Evolutionary conservation across 257 asterid species (phyloP), one percentile per base, ranked within the genome.

Genomic region (Linderniella brevidens): DNA sequence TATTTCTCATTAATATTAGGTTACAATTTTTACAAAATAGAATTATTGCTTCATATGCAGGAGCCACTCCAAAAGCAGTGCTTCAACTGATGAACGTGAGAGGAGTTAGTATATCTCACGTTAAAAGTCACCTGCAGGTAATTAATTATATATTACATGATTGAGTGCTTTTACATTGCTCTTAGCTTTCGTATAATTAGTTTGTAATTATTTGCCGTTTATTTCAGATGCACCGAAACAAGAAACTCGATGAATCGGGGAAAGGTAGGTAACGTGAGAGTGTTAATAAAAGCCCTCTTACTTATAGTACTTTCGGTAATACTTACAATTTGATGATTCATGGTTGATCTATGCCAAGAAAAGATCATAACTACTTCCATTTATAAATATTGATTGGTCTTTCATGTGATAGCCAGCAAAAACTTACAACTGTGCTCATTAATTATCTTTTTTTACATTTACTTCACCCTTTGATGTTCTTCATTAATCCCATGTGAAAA

Each of bases 71-170:
- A 0, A 84, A 87, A 72, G 73, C 82, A 35, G 92, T 87, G 57
- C 97, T 87, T 50, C 95, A 87, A 49, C 25, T 83, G 75, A 87
- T 87, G 97, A 80, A 80, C 46, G 86, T 75, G 19, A 74, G 75
- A 59, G 97, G 97, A 5, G 75, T 87, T 8, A 76, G 82, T 74
- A 87, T 88, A 52, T 82, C 95, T 35, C 98, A 88, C 61, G 94
- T 88, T 49, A 88, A 88, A 66, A 88, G 98, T 64, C 98, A 88
- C 66, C 67, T 88, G 41, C 97, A 88, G 95, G 95, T 87, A 17
- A 44, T 12, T n/a, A n/a, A n/a, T n/a, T n/a, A n/a, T n/a, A n/a
- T n/a, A n/a, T n/a, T n/a, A 5, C 13, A 8, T 13, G 9, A 19
- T 6, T 9, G 40, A 37, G 8, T 37, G 8, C 40, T 37, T 8